Evolutionary conservation across 75 land plant genomes (phyloP), one percentile per base, ranked within the genome.

Genomic region (Ceratopteris richardii): DNA sequence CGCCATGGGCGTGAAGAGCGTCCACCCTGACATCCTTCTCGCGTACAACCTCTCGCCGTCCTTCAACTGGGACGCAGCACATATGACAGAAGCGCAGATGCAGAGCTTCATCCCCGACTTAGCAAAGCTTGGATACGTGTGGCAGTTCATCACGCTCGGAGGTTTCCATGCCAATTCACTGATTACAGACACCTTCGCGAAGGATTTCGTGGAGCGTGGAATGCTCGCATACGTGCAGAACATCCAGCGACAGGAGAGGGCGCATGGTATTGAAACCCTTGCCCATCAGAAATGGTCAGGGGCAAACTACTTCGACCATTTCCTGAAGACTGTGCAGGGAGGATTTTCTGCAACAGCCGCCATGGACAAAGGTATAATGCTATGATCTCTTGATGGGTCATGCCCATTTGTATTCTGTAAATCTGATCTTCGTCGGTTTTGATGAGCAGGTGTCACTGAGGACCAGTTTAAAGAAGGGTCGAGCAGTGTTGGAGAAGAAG

Each of bases 211-310:
- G 6, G 44, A 76, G 65, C 50, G 87, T 21, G 96, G 96, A 13
- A 90, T 90, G 96, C 72, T 83, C 41, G 96, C 92, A 3, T 90
- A 90, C 37, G 96, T 87, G 62, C 84, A 87, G 77, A 85, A 74
- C 64, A 81, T 90, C 0, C 96, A 90, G 64, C 75, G 92, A 66
- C 85, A 83, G 69, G 96, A 90, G 66, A 67, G 80, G 65, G 71
- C 61, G 52, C 67, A 83, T 64, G 87, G 85, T 18, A 92, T 90
- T 30, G 92, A 86, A 22, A 81, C 88, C 14, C 69, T 90, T 22
- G 79, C 92, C 25, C 96, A 90, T 61, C 92, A 90, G 69, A 86
- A 86, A 51, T 90, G 92, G 96, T 90, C 92, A 7, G 92, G 96
- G 30, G 96, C 92, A 0, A 90, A 87, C 47, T 90, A 78, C 58